These are phyloP conservation scores for Cucurbita ficifolia DNA, from an alignment of 306 rosid species.

Conservation along the genomic window DNA sequence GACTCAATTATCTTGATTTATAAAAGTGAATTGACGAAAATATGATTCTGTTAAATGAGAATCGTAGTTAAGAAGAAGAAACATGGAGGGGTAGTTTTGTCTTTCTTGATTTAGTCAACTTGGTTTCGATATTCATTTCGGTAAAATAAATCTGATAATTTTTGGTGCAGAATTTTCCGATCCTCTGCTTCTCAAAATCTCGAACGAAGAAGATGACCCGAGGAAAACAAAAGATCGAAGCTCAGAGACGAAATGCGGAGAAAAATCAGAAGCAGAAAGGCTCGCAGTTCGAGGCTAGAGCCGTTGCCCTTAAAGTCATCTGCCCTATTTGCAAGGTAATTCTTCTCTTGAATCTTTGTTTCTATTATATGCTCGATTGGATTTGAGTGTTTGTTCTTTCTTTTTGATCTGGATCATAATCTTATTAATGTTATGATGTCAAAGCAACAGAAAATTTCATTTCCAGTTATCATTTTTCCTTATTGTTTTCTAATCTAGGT, in stretches of 20 bases:
- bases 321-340: slow-evolving; percentile 86
- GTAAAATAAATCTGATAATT: too few relatives aligned
- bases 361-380: neutral
- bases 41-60: neutral
- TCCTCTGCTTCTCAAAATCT: neutral
- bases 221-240: slow-evolving; percentile 97
- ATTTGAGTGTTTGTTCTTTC: neutral
- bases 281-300: slow-evolving; percentile 85
- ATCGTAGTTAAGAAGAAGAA: neutral
- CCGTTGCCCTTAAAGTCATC: slow-evolving; percentile 59
- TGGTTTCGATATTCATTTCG: neutral
- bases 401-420: neutral
- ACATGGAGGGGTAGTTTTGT: neutral
- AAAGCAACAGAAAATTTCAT: neutral
- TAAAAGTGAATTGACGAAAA: neutral
- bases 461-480: neutral
- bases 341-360: neutral
- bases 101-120: neutral
- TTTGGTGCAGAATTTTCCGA: neutral
- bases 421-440: neutral
- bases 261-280: slow-evolving; percentile 69
- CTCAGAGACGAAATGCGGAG: slow-evolving; percentile 73
- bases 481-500: neutral
- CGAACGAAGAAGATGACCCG: slow-evolving; percentile 43
- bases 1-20: neutral